Base-by-base conservation (phyloP, 2,329 filamentous ascomycete genomes). In the Plenodomus lindquistii region DNA sequence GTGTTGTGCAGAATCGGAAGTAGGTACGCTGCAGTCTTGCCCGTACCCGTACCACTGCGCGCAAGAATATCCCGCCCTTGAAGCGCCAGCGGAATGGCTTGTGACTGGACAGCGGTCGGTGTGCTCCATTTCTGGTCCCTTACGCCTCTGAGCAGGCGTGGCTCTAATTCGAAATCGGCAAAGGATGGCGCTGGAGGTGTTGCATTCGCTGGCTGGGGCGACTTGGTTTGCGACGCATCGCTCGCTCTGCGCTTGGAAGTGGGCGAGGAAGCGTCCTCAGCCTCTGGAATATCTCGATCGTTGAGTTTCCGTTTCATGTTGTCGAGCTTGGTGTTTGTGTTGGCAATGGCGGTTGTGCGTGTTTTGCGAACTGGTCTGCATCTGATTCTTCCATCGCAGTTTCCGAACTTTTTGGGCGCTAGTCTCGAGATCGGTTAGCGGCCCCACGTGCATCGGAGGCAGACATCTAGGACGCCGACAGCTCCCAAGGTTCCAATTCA, bases 21-120 rank as follows among this genome's bases (percentile, higher is more conserved):
- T 6, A 96, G 78, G 70, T 97, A 97, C 41, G 94, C 93, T n/a
- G 91, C 91, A 10, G 94, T 99, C 80, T 99, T 99, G 60, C 94
- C 94, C 3, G 92, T 96, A 11, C 94, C 94, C 4, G 94, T 97
- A 73, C 93, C 95, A 31, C 93, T 91, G 67, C 93, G 91, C 45
- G 91, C 92, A 34, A 97, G 79, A 40, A 99, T 85, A 79, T 97
- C 91, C 66, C 90, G 87, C 11, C 94, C 93, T 56, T 91, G 85
- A 16, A 97, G 79, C 18, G 90, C 91, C 31, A 97, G 76, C 1
- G 94, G 94, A 54, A 99, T 96, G 1, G 90, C 89, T 72, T 88
- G 87, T 36, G 85, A 82, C 74, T 99, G 94, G 1, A 97, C 89
- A 11, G 87, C 81, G n/a, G 94, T 97, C 13, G 94, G 94, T 48